phyloP scores from a whole-genome alignment of 164 flowering plant genomes.

The Umbellularia californica region DNA sequence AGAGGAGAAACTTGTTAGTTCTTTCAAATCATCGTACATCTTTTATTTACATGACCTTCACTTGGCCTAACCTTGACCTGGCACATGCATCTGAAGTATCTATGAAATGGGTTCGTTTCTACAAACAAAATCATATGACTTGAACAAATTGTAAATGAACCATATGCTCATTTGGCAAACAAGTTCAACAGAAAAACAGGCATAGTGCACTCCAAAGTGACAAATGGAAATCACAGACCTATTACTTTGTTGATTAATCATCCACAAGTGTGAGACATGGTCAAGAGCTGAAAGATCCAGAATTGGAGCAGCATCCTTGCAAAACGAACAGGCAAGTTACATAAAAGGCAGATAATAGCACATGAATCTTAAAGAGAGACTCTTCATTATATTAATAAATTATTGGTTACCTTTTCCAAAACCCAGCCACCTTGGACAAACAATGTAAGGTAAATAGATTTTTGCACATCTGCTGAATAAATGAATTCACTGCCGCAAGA shows the following conservation, averaged over 20 bases:
- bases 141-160: too few relatives aligned
- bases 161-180: too few relatives aligned
- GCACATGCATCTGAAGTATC: too few relatives aligned
- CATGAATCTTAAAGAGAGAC: background rate
- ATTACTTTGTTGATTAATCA: conserved; percentile 69
- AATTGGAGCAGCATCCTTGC: conserved; percentile 74
- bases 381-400: background rate
- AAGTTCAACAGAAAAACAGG: too few relatives aligned
- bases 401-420: conserved; percentile 68
- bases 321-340: background rate
- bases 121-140: too few relatives aligned
- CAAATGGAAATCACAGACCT: conserved; percentile 40
- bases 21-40: too few relatives aligned
- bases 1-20: too few relatives aligned
- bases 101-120: too few relatives aligned
- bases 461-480: conserved; percentile 76
- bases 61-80: too few relatives aligned
- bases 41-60: too few relatives aligned
- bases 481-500: conserved; percentile 61
- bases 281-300: conserved; percentile 56
- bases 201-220: background rate
- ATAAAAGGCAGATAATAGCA: background rate
- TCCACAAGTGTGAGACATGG: conserved; percentile 86
- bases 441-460: conserved; percentile 65
- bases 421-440: conserved; percentile 88